Base-by-base conservation (phyloP, 805 yeast genomes). In the Gaillardinia entomophila region DNA sequence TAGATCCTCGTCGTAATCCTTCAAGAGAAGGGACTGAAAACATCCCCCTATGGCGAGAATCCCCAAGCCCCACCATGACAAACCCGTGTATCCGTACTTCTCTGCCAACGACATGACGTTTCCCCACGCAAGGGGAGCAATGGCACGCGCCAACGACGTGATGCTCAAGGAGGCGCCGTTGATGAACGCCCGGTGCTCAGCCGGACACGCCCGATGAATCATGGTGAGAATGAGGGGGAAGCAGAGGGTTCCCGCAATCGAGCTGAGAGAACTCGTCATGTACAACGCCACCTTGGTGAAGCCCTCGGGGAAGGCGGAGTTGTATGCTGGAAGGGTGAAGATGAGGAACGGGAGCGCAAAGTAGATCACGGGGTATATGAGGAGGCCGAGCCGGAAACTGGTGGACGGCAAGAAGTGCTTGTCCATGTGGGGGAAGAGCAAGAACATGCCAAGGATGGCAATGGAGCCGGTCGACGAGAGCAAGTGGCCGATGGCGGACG, bases 81-180 rank as follows among this genome's bases (percentile, higher is more conserved):
- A 28, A 22, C 54, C 51, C 2, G 54, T 61, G 13, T 48, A 32
- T 4, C 47, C 40, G 10, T 43, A 35, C 10, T 36, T 35, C 32
- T 61, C 63, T 15, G 48, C 49, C 17, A 42, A 45, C 2, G 66
- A 48, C 40, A 62, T 60, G 18, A 64, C 37, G 17, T 45, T 56
- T 4, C 83, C 83, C 78, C 80, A 76, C 1, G 60, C 20, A 6
- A 76, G 48, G 0, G 84, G 85, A 3, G 77, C 83, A 1, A 70
- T 28, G 33, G 71, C 76, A 41, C 84, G 55, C 1, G 82, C 79
- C 23, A 71, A 51, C 1, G 84, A 68, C 13, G 71, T 54, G 24
- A 69, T 60, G 26, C 77, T 68, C 49, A 77, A 66, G 3, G 78
- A 62, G 12, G 75, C 64, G 11, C 80, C 79, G 46, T 79, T 79